phyloP scores from a whole-genome alignment of 2,329 filamentous ascomycete genomes.

The Aspergillus sp. region DNA sequence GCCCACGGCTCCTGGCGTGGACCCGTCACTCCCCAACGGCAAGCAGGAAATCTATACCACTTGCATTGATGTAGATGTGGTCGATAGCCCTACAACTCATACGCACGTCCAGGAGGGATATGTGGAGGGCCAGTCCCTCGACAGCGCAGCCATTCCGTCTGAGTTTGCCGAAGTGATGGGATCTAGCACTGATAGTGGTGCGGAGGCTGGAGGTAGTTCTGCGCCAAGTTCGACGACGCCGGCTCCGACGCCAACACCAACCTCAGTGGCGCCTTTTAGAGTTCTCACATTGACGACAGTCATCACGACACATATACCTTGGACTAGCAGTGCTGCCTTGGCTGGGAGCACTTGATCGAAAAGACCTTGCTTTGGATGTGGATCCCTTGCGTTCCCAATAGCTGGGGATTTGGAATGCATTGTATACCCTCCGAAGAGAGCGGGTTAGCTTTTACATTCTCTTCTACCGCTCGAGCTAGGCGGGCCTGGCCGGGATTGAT shows the following conservation, averaged over 20 bases:
- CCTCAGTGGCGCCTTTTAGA: constrained; percentile 15
- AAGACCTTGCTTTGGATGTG: neutral
- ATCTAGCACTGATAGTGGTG: constrained; percentile 10
- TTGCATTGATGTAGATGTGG: constrained; percentile 51
- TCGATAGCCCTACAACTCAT: constrained; percentile 23
- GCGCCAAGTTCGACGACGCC: neutral
- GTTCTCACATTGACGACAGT: constrained; percentile 23
- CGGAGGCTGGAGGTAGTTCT: constrained; percentile 2
- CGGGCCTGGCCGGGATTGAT: neutral
- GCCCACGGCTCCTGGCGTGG: constrained; percentile 57
- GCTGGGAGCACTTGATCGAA: neutral
- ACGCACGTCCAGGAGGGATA: constrained; percentile 24
- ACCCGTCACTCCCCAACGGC: constrained; percentile 41
- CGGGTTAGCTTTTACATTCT: neutral
- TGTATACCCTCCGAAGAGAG: neutral
- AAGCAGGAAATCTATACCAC: constrained; percentile 52
- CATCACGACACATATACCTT: constrained; percentile 22
- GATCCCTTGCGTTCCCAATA: constrained; percentile 12
- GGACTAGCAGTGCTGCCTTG: constrained; percentile 14
- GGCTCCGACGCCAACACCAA: neutral
- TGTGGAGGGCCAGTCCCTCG: constrained; percentile 36
- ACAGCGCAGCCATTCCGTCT: constrained; percentile 41
- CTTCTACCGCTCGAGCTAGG: neutral
- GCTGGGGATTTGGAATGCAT: neutral
- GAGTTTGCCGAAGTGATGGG: constrained; percentile 39